These are phyloP conservation scores for Sorghum bicolor DNA, from an alignment of 176 grass and related monocot species.

Conservation along the genomic window Sorghum_bicolor_NCBIv3 NC_012875.2:46385501-46386000, in stretches of 20 bases:
- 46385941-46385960: neutral
- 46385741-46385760: conserved; percentile 28
- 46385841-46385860: neutral
- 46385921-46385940: neutral
- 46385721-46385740: conserved; percentile 34
- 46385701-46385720: conserved; percentile 17
- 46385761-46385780: conserved; percentile 10
- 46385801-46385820: conserved; percentile 26
- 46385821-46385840: conserved; percentile 19
- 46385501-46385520: neutral
- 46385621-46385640: conserved; percentile 13
- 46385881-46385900: neutral
- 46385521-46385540: conserved; percentile 3
- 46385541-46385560: conserved; percentile 16
- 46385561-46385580: neutral
- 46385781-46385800: conserved; percentile 49
- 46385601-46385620: neutral
- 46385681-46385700: neutral
- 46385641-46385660: neutral
- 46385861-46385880: neutral
- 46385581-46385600: conserved; percentile 24
- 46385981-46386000: neutral
- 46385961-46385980: neutral
- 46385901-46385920: conserved; percentile 6
- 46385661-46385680: neutral